Conservation (phyloP, 306 rosid genomes). For the Gynostemma pentaphyllum region DNA sequence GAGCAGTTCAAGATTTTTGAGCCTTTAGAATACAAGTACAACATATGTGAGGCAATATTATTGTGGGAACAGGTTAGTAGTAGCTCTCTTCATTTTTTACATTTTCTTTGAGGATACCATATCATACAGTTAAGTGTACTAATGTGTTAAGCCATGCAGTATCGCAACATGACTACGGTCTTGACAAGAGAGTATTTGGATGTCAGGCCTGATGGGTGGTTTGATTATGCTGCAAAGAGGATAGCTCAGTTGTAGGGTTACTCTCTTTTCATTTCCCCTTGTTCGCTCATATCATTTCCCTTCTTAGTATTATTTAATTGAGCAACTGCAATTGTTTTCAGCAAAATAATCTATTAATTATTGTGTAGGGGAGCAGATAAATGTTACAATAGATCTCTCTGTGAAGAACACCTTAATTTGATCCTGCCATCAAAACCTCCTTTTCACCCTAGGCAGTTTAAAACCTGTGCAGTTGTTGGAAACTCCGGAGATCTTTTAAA, state of each 20-base stretch:
- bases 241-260: conserved; percentile 77
- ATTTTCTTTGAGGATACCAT: conserved; percentile 2
- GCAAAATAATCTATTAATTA: conserved; percentile 4
- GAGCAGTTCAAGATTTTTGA: conserved; percentile 75
- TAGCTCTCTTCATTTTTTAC: conserved; percentile 5
- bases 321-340: background rate
- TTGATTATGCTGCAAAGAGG: conserved; percentile 76
- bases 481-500: conserved; percentile 95
- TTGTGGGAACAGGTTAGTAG: conserved; percentile 88
- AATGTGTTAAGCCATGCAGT: conserved; percentile 42
- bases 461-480: conserved; percentile 89
- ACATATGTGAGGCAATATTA: conserved; percentile 69
- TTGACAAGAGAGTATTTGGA: conserved; percentile 90
- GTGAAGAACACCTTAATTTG: conserved; percentile 82
- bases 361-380: conserved; percentile 52
- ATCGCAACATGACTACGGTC: conserved; percentile 94
- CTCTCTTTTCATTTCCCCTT: background rate
- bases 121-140: too few relatives aligned
- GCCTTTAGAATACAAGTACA: conserved; percentile 69
- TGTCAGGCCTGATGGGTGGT: conserved; percentile 82
- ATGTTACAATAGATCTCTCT: conserved; percentile 66
- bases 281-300: conserved; percentile 7
- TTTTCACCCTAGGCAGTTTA: conserved; percentile 80
- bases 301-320: background rate
- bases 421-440: conserved; percentile 82